Conservation (phyloP, 257 asterid species). For the Solanum megistacrolobum region DNA sequence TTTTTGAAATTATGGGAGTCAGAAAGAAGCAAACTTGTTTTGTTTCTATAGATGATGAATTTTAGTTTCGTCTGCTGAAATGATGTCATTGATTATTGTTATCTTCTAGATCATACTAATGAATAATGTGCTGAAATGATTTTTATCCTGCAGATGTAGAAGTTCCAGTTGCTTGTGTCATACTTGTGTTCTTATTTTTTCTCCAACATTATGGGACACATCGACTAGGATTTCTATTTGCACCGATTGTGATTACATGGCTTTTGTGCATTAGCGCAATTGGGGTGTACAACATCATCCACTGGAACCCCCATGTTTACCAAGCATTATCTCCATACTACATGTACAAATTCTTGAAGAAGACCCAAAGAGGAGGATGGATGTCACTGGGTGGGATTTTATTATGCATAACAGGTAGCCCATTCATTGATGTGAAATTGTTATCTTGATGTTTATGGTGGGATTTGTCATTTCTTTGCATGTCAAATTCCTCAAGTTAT, state of each 20-base stretch:
- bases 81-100: not conserved
- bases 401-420: conserved; percentile 73
- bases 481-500: not conserved
- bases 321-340: conserved; percentile 93
- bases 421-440: not conserved
- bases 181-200: conserved; percentile 64
- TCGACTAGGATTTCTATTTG: conserved; percentile 76
- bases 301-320: conserved; percentile 80
- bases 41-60: not conserved
- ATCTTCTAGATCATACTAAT: not conserved
- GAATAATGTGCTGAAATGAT: not conserved
- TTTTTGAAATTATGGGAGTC: not conserved
- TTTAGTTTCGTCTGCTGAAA: not conserved
- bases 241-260: conserved; percentile 86
- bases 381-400: conserved; percentile 94
- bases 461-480: not conserved
- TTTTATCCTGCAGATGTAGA: conserved; percentile 54
- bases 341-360: conserved; percentile 92
- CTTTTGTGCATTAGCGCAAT: conserved; percentile 90
- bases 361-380: conserved; percentile 82
- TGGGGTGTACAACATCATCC: conserved; percentile 75
- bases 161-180: conserved; percentile 79
- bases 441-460: not conserved
- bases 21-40: not conserved
- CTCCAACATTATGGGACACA: conserved; percentile 97